Evolutionary conservation across 768 basidiomycete genomes (phyloP).

Genomic region (Sporobolomyces roseus): DNA sequence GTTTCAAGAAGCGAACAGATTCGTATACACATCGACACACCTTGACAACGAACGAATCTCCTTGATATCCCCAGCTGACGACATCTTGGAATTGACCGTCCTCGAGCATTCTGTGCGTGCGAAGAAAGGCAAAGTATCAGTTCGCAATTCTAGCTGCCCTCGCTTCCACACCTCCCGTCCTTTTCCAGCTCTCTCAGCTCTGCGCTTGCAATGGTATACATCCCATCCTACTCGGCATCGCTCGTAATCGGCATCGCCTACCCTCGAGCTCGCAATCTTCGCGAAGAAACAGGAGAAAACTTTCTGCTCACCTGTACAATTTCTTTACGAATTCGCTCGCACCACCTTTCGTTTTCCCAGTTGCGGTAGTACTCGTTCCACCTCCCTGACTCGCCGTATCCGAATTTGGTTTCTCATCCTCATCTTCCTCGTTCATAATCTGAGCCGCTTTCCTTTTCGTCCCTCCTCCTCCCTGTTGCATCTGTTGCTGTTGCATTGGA

Average conservation of each 20-base stretch:
- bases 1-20: background rate
- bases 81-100: constrained; percentile 67
- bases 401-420: constrained; percentile 25
- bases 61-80: constrained; percentile 76
- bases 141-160: too few relatives aligned
- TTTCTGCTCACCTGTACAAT: constrained; percentile 68
- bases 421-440: constrained; percentile 27
- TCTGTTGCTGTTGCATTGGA: background rate
- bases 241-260: too few relatives aligned
- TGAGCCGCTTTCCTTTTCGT: constrained; percentile 6
- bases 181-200: background rate
- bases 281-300: too few relatives aligned
- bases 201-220: too few relatives aligned
- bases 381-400: constrained; percentile 24
- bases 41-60: constrained; percentile 89
- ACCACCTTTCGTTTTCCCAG: constrained; percentile 36
- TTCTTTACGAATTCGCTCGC: constrained; percentile 90
- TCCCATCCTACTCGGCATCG: too few relatives aligned
- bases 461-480: background rate
- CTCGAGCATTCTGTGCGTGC: constrained; percentile 72
- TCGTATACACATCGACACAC: constrained; percentile 44
- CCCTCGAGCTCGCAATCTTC: too few relatives aligned
- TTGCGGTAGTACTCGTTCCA: background rate
- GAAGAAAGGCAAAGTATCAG: too few relatives aligned
- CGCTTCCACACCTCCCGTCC: background rate